Base-by-base conservation (phyloP, 345 rosid genomes). In the Draba incana region DNA sequence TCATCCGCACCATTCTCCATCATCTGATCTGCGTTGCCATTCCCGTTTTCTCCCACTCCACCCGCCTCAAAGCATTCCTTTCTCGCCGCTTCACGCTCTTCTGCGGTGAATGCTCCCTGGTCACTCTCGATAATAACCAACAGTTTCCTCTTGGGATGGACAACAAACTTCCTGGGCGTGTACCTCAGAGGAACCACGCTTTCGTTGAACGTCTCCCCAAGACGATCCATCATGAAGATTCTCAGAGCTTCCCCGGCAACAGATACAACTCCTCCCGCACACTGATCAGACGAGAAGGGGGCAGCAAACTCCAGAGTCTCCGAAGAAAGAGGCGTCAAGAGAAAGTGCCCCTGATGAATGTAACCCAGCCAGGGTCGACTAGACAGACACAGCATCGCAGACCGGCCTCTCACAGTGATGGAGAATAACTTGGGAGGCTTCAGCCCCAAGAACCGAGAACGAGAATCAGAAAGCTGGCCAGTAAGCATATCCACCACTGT, bases 311-410 rank as follows among this genome's bases (percentile, higher is more conserved):
- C 99, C 78, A 94, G 85, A 56, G 95, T 86, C 78, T 94, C 96
- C 15, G 91, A 91, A n/a, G 98, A 94, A 43, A 94, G 96, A 37
- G 98, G 98, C 10, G 97, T 89, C 72, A 94, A 72, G 65, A 83
- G 88, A 78, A 94, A 94, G 82, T 88, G 92, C 15, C 99, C 99
- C 76, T 88, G 96, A 62, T 94, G 97, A 76, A 94, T 89, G 80
- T 91, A 94, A 41, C 99, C 99, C 73, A 94, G 96, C 99, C 99
- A 92, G 30, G 97, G 96, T 61, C 98, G 86, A 77, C 99, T 94
- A 39, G 98, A 94, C 81, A 94, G 77, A 72, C 98, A 92, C 69
- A 91, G 83, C 98, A 94, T 89, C 10, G 99, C 98, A 75, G 88
- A 87, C 20, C 90, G 88, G 30, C 98, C 97, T 75, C 98, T 85